These are phyloP conservation scores for Verticillium albo-atrum DNA, from an alignment of 2,329 filamentous ascomycete species.

Conservation along the genomic window DNA sequence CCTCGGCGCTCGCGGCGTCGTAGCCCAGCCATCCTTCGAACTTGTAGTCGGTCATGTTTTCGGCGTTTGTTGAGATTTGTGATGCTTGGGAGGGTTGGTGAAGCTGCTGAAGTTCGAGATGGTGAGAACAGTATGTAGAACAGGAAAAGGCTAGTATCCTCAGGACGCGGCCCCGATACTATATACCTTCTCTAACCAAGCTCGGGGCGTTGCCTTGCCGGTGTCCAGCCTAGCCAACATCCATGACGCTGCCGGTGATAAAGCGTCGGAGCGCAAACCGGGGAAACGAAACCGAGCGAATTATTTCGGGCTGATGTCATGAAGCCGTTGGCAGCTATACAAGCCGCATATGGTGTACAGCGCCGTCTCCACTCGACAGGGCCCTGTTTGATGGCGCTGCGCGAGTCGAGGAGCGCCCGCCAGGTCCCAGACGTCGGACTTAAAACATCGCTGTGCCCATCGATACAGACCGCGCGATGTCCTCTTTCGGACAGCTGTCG, in stretches of 20 bases:
- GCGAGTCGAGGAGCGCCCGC: not conserved
- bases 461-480: too few relatives aligned
- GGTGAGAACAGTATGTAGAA: not conserved
- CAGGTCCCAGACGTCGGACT: too few relatives aligned
- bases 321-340: not conserved
- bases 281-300: not conserved
- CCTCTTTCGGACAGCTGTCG: too few relatives aligned
- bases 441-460: too few relatives aligned
- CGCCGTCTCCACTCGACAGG: not conserved
- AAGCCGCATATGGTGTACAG: not conserved
- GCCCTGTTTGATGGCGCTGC: not conserved
- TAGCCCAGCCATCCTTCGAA: slow-evolving; percentile 50
- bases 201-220: not conserved
- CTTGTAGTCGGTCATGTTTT: slow-evolving; percentile 31
- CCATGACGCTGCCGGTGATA: not conserved
- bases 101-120: not conserved
- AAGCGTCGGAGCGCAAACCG: too few relatives aligned
- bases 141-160: not conserved
- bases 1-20: slow-evolving; percentile 33
- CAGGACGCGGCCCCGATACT: not conserved
- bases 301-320: not conserved
- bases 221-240: not conserved
- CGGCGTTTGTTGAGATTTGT: slow-evolving; percentile 1
- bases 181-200: not conserved
- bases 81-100: not conserved